A percentile compares a stretch with the other conserved stretches of the same genome.
These are phyloP conservation scores for Nymphaea thermarum DNA, from an alignment of 164 flowering plant genomes.

Conservation along the genomic window DNA sequence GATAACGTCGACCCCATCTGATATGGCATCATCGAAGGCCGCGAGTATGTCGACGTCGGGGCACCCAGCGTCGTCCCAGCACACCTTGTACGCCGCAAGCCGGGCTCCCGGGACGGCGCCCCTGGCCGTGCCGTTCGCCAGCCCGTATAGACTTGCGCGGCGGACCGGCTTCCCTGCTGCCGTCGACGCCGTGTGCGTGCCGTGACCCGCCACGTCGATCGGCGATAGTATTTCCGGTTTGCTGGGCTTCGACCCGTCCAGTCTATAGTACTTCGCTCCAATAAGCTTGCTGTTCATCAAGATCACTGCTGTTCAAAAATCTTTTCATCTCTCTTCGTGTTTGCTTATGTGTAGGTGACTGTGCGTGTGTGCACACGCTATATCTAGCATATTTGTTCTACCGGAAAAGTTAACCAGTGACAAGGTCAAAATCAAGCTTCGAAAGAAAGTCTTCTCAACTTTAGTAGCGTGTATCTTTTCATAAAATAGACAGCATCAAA, in stretches of 20 bases:
- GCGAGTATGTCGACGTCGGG: slow-evolving; percentile 58
- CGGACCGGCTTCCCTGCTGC: slow-evolving; percentile 35
- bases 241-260: slow-evolving; percentile 13
- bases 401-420: too few relatives aligned
- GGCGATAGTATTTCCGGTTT: slow-evolving; percentile 30
- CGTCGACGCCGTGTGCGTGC: slow-evolving; percentile 82
- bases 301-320: too few relatives aligned
- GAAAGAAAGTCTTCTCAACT: too few relatives aligned
- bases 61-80: slow-evolving; percentile 54
- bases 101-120: slow-evolving; percentile 74
- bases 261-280: slow-evolving; percentile 65
- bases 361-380: too few relatives aligned
- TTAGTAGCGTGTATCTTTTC: too few relatives aligned
- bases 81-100: slow-evolving; percentile 72
- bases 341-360: too few relatives aligned
- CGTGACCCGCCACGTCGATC: slow-evolving; percentile 51
- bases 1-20: slow-evolving; percentile 74
- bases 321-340: too few relatives aligned
- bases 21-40: slow-evolving; percentile 69
- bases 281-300: slow-evolving; percentile 36
- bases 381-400: too few relatives aligned
- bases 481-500: too few relatives aligned
- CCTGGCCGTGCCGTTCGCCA: slow-evolving; percentile 55
- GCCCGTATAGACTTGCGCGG: slow-evolving; percentile 47
- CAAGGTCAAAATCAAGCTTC: too few relatives aligned